phyloP scores from a whole-genome alignment of 2,329 filamentous ascomycete genomes.

The Zymoseptoria ardabiliae region DNA sequence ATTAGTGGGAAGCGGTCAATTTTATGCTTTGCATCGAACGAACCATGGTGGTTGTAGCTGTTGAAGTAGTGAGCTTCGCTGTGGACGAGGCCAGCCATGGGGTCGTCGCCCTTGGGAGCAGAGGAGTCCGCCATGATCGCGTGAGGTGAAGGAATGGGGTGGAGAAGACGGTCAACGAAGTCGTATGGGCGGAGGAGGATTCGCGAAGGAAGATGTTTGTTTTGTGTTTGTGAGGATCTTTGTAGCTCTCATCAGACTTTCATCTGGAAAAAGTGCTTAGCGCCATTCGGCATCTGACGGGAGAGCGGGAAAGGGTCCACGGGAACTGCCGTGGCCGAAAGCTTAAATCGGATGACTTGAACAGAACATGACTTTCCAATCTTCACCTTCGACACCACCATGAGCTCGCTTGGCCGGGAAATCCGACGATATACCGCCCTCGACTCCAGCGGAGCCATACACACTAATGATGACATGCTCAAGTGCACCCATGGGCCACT shows the following conservation, averaged over 20 bases:
- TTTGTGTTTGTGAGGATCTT: background rate
- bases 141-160: background rate
- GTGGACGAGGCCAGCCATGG: conserved; percentile 68
- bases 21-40: conserved; percentile 27
- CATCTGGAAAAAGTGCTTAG: background rate
- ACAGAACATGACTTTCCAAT: background rate
- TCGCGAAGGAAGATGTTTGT: background rate
- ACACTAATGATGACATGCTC: no score
- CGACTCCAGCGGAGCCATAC: no score
- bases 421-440: no score
- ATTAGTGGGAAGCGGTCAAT: conserved; percentile 27
- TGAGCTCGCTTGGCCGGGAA: no score
- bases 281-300: no score
- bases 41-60: conserved; percentile 98
- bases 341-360: background rate
- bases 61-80: conserved; percentile 99
- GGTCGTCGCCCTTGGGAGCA: conserved; percentile 16
- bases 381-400: background rate
- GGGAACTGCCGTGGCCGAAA: background rate
- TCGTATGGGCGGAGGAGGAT: background rate
- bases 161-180: background rate
- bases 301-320: background rate
- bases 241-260: background rate
- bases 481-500: no score
- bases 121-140: conserved; percentile 2